phyloP scores from a whole-genome alignment of 2,329 filamentous ascomycete species.

The Fusarium ambrosium region DNA sequence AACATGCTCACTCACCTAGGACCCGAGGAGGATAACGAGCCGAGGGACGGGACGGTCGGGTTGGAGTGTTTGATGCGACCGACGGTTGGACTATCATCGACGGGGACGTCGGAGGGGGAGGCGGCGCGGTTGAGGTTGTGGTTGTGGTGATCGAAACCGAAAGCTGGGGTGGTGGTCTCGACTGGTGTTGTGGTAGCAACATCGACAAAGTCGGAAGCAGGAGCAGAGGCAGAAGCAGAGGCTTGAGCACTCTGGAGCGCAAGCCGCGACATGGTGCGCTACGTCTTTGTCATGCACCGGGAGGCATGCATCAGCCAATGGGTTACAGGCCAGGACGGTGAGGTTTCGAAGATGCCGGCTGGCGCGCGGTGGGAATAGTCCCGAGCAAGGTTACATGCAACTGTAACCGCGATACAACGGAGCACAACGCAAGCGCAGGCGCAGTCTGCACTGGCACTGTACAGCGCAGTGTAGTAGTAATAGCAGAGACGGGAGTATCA shows the following conservation, averaged over 20 bases:
- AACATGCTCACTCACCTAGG: slow-evolving; percentile 50
- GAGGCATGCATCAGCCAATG: slow-evolving; percentile 50
- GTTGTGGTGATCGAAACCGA: slow-evolving; percentile 16
- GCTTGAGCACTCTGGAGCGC: slow-evolving; percentile 61
- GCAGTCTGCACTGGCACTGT: slow-evolving; percentile 11
- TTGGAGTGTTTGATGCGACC: slow-evolving; percentile 51
- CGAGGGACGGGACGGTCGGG: slow-evolving; percentile 38
- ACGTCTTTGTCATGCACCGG: slow-evolving; percentile 50
- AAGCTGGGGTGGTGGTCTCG: slow-evolving; percentile 21
- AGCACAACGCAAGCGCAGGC: slow-evolving; percentile 35
- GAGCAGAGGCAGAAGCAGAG: slow-evolving; percentile 38
- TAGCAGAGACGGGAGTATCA: slow-evolving; percentile 16
- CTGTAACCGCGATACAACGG: slow-evolving; percentile 36
- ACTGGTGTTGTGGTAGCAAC: slow-evolving; percentile 31
- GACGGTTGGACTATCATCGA: slow-evolving; percentile 63
- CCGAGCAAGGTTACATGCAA: slow-evolving; percentile 46
- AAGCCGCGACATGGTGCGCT: slow-evolving; percentile 68
- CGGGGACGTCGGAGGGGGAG: slow-evolving; percentile 41
- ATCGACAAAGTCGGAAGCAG: slow-evolving; percentile 26
- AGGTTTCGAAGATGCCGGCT: slow-evolving; percentile 53
- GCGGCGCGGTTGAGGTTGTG: slow-evolving; percentile 27
- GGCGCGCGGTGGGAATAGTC: slow-evolving; percentile 43
- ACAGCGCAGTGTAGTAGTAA: slow-evolving; percentile 14
- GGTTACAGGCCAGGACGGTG: slow-evolving; percentile 35
- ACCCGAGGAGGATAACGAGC: slow-evolving; percentile 42